Evolutionary conservation across 192 early-diverging fungal species (phyloP).

Genomic region (Obelidium mucronatum): DNA sequence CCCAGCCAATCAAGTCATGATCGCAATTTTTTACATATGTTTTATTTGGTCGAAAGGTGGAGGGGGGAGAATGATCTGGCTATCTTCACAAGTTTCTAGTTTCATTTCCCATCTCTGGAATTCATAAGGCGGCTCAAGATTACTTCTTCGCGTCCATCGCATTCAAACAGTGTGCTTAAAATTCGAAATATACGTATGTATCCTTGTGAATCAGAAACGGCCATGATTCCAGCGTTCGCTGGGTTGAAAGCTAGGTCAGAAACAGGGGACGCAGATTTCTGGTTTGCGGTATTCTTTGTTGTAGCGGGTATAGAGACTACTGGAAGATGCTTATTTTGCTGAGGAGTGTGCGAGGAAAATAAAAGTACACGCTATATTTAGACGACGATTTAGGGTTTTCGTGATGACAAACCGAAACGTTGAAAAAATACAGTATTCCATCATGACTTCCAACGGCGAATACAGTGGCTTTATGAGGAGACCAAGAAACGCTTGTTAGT

Average conservation of each 20-base stretch:
- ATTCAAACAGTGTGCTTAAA: slow-evolving; percentile 14
- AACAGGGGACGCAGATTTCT: background rate
- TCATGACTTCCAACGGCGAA: slow-evolving; percentile 42
- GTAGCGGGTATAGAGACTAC: slow-evolving; percentile 10
- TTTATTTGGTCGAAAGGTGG: background rate
- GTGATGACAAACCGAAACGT: slow-evolving; percentile 45
- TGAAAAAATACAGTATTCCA: slow-evolving; percentile 52
- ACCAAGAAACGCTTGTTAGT: slow-evolving; percentile 46
- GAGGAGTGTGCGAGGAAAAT: background rate
- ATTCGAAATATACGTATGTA: slow-evolving; percentile 16
- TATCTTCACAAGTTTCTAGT: too few relatives aligned
- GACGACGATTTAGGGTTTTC: background rate
- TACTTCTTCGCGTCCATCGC: slow-evolving; percentile 19
- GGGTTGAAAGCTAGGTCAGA: slow-evolving; percentile 24
- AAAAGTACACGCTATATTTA: too few relatives aligned
- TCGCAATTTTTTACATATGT: too few relatives aligned
- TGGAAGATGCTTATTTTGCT: slow-evolving; percentile 31
- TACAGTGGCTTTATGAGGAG: slow-evolving; percentile 47
- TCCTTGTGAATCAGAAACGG: slow-evolving; percentile 5
- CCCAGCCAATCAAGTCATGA: too few relatives aligned
- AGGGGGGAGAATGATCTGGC: too few relatives aligned
- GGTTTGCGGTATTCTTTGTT: background rate
- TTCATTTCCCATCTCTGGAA: too few relatives aligned
- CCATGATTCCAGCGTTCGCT: background rate
- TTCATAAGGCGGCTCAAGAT: slow-evolving; percentile 10